phyloP scores from a whole-genome alignment of 2,329 filamentous ascomycete genomes.

The Aspergillus viridinutans region DNA sequence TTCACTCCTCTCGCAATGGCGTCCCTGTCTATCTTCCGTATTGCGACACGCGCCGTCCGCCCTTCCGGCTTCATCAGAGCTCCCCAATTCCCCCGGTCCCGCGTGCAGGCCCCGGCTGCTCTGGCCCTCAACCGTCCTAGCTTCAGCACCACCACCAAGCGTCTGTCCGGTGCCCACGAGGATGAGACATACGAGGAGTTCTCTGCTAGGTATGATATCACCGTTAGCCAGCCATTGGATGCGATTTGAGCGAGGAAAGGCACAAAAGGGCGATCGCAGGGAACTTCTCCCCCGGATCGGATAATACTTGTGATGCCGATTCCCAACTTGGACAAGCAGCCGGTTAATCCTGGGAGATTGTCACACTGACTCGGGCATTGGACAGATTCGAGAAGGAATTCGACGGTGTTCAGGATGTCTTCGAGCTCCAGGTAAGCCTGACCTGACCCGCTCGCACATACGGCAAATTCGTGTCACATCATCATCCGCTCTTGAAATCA shows the following conservation, averaged over 20 bases:
- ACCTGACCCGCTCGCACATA: constrained; percentile 6
- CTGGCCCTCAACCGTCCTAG: constrained; percentile 58
- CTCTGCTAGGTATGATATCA: constrained; percentile 73
- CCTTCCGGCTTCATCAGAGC: constrained; percentile 60
- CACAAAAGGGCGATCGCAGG: constrained; percentile 11
- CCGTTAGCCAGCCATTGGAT: constrained; percentile 21
- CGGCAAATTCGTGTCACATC: constrained; percentile 12
- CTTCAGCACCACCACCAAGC: constrained; percentile 52
- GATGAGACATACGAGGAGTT: constrained; percentile 99
- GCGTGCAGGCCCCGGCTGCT: constrained; percentile 54
- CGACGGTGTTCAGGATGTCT: constrained; percentile 93
- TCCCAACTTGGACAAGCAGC: neutral
- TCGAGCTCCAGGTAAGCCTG: constrained; percentile 89
- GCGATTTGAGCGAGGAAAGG: constrained; percentile 8
- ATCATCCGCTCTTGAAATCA: neutral
- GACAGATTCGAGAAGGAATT: constrained; percentile 99
- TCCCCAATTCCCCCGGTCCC: constrained; percentile 55
- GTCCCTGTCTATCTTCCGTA: constrained; percentile 65
- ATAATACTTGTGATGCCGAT: constrained; percentile 5
- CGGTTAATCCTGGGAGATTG: constrained; percentile 6
- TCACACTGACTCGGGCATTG: constrained; percentile 37
- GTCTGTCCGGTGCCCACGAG: constrained; percentile 61
- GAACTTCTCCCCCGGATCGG: constrained; percentile 7
- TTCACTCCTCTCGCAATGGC: constrained; percentile 50
- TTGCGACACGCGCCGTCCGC: constrained; percentile 63